Base-by-base conservation (phyloP, 1,284 basidiomycete genomes). In the Irpex sp. region DNA sequence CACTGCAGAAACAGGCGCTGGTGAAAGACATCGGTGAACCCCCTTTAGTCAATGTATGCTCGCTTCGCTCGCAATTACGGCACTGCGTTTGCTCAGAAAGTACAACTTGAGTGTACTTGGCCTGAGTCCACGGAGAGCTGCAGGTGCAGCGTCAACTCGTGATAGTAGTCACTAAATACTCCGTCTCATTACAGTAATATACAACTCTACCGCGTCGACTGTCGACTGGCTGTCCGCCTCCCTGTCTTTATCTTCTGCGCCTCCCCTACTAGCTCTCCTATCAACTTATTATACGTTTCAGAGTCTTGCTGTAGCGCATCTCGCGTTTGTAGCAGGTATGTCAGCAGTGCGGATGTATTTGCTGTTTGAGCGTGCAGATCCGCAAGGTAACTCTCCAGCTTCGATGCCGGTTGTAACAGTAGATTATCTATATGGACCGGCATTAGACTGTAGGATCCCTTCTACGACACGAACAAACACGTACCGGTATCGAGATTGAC, bases 231-330 rank as follows among this genome's bases (percentile, higher is more conserved):
- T 66, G 70, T 68, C 39, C 71, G 67, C 60, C 86, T 87, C 18
- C 83, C 82, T 4, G 83, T 82, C 69, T 89, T 90, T 60, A 85
- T 81, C 72, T 88, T 91, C 70, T 91, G 90, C 28, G 91, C 91
- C 71, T 92, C 89, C 56, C 83, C 84, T n/a, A 93, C 89, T 57
- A 93, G 75, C 70, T 90, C 91, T 55, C 85, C 91, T 63, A 93
- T 93, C 45, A 92, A 75, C 35, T 83, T 85, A 72, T 93, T 92
- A 70, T 93, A 93, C 47, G 86, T 91, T 71, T 93, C 91, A 47
- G 89, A 90, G 70, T 96, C 93, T 72, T 96, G 92, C 67, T 90
- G 87, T 65, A 94, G 76, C 21, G 90, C 86, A 66, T 96, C 94
- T 66, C 89, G 85, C 58, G 84, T 82, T 74, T 96, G 93, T 60